Conservation (phyloP, 768 basidiomycete species). For the Gymnopilus dilepis region DNA sequence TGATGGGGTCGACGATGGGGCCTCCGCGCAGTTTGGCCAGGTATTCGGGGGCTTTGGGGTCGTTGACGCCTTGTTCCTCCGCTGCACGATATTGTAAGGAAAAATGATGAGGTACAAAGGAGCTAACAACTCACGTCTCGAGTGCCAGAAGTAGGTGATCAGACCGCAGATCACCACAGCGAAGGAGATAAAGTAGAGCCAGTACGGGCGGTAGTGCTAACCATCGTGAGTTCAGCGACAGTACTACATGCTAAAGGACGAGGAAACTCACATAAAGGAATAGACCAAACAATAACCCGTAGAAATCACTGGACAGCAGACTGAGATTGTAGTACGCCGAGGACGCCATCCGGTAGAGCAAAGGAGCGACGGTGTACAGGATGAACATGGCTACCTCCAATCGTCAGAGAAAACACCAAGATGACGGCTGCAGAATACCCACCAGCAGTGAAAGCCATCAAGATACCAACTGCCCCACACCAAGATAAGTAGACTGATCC, state of each 20-base stretch:
- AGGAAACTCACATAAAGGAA: constrained; percentile 52
- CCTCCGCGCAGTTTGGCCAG: constrained; percentile 41
- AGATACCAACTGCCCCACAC: constrained; percentile 44
- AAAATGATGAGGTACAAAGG: not conserved
- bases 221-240: constrained; percentile 6
- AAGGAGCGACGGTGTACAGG: constrained; percentile 84
- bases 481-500: not conserved
- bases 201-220: constrained; percentile 82
- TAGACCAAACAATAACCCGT: constrained; percentile 78
- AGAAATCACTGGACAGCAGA: constrained; percentile 88
- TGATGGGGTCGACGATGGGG: not conserved
- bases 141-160: constrained; percentile 85
- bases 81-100: constrained; percentile 42
- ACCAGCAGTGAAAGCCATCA: constrained; percentile 47
- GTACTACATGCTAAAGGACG: no score
- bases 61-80: constrained; percentile 72
- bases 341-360: constrained; percentile 85
- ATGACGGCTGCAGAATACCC: constrained; percentile 12
- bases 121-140: constrained; percentile 72
- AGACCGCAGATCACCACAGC: constrained; percentile 72
- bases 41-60: constrained; percentile 66
- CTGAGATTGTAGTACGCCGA: constrained; percentile 87
- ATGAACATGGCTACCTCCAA: constrained; percentile 75
- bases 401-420: constrained; percentile 7
- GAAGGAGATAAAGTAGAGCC: constrained; percentile 89